These are phyloP conservation scores for Phytophthora kernoviae DNA, from an alignment of 352 stramenopile species.

Conservation along the genomic window DNA sequence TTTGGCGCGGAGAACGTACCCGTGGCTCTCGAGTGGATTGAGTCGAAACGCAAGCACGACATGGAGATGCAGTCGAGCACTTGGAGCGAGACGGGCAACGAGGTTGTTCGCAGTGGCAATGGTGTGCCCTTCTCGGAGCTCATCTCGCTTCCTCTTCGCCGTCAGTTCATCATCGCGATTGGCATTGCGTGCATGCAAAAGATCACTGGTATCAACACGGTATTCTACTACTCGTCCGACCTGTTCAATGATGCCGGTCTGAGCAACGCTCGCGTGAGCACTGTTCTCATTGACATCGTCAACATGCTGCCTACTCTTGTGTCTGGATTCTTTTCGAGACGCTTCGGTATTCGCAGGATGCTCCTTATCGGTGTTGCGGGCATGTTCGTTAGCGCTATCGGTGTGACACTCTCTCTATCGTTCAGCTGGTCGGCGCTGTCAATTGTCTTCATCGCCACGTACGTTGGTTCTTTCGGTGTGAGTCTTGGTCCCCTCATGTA, in stretches of 20 bases:
- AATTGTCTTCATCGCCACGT: constrained; percentile 47
- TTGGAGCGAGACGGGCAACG: constrained; percentile 31
- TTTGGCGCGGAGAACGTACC: constrained; percentile 46
- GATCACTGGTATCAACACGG: constrained; percentile 62
- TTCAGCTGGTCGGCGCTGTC: constrained; percentile 34
- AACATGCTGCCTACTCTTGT: constrained; percentile 44
- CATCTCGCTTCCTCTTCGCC: constrained; percentile 28
- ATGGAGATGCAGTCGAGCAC: constrained; percentile 36
- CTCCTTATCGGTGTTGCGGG: constrained; percentile 35
- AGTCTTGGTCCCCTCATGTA: constrained; percentile 47
- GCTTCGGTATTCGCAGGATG: constrained; percentile 44
- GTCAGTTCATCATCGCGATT: constrained; percentile 48
- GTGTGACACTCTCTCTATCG: constrained; percentile 43
- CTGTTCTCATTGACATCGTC: constrained; percentile 42
- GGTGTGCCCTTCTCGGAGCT: constrained; percentile 34
- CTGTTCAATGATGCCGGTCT: constrained; percentile 47
- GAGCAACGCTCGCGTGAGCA: constrained; percentile 38
- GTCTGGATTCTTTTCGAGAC: constrained; percentile 31
- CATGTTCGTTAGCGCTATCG: constrained; percentile 43
- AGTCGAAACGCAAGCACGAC: constrained; percentile 43
- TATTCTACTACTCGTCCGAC: constrained; percentile 62
- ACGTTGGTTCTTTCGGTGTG: constrained; percentile 37
- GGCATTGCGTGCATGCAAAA: constrained; percentile 44
- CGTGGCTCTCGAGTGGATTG: constrained; percentile 43
- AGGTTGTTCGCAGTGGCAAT: constrained; percentile 34